Evolutionary conservation across 805 yeast species (phyloP).

Genomic region (Saturnispora dispora): DNA sequence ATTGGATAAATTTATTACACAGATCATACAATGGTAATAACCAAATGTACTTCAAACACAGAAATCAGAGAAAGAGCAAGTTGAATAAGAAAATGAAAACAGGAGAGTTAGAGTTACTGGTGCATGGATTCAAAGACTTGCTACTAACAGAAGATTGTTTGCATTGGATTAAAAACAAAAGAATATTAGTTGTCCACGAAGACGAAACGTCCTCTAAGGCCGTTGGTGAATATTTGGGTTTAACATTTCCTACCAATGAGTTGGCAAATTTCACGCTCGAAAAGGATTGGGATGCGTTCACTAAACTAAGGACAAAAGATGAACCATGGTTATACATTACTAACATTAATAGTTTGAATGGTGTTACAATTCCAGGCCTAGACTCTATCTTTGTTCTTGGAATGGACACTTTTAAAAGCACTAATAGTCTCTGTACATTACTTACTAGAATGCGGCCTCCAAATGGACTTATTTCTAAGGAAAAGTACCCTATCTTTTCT

Average conservation of each 20-base stretch:
- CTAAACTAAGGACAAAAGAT: background rate
- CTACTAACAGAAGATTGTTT: slow-evolving; percentile 11
- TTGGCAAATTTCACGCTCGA: slow-evolving; percentile 11
- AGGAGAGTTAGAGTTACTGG: slow-evolving; percentile 19
- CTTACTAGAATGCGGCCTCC: slow-evolving; percentile 22
- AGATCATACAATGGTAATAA: slow-evolving; percentile 19
- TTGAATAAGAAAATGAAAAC: slow-evolving; percentile 9
- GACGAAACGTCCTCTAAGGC: slow-evolving; percentile 20
- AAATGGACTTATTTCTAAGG: slow-evolving; percentile 16
- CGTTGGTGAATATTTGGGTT: slow-evolving; percentile 7
- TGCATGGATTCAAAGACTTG: slow-evolving; percentile 21
- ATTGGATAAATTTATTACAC: slow-evolving; percentile 19
- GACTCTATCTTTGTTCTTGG: slow-evolving; percentile 25
- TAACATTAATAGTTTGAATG: slow-evolving; percentile 20
- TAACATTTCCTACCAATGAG: slow-evolving; percentile 10
- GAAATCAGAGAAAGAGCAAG: slow-evolving; percentile 18
- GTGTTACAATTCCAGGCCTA: slow-evolving; percentile 23
- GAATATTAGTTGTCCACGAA: slow-evolving; percentile 21
- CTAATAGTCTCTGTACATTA: slow-evolving; percentile 17
- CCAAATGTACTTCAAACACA: slow-evolving; percentile 15
- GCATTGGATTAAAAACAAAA: slow-evolving; percentile 6
- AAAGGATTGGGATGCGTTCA: slow-evolving; percentile 15
- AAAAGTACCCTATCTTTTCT: slow-evolving; percentile 14
- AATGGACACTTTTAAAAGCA: slow-evolving; percentile 23
- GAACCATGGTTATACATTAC: slow-evolving; percentile 18